Conservation (phyloP, 2,329 filamentous ascomycete genomes). For the Hymenoscyphus scutula region DNA sequence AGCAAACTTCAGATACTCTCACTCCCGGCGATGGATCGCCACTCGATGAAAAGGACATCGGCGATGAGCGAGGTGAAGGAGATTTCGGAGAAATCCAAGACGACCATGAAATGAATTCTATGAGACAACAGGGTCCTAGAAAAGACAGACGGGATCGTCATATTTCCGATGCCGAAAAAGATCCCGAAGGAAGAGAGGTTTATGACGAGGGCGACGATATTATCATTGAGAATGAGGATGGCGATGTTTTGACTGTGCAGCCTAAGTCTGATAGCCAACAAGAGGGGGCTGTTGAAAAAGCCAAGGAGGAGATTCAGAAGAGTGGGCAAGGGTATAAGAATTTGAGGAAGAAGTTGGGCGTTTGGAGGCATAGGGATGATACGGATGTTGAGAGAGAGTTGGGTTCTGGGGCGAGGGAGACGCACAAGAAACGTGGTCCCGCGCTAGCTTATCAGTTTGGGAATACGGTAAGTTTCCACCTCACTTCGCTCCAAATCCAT, state of each 20-base stretch:
- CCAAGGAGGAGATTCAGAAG: constrained; percentile 39
- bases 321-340: constrained; percentile 32
- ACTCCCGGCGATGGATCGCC: constrained; percentile 33
- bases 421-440: constrained; percentile 60
- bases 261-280: constrained; percentile 37
- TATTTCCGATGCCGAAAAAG: constrained; percentile 32
- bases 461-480: constrained; percentile 58
- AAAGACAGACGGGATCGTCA: constrained; percentile 36
- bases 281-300: constrained; percentile 22
- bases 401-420: constrained; percentile 33
- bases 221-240: constrained; percentile 80
- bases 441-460: constrained; percentile 85
- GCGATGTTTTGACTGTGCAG: constrained; percentile 75
- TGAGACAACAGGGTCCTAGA: constrained; percentile 34
- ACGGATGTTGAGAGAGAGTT: constrained; percentile 38
- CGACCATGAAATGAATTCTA: constrained; percentile 37
- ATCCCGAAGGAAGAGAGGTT: constrained; percentile 54
- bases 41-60: constrained; percentile 26
- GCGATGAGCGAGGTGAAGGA: constrained; percentile 36
- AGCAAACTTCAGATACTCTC: constrained; percentile 33
- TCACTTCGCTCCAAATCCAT: background rate
- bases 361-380: constrained; percentile 40
- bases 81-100: constrained; percentile 36
- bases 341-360: constrained; percentile 33
- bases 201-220: constrained; percentile 79